Conservation (phyloP, 2,329 filamentous ascomycete genomes). For the Diplodia corticola region DNA sequence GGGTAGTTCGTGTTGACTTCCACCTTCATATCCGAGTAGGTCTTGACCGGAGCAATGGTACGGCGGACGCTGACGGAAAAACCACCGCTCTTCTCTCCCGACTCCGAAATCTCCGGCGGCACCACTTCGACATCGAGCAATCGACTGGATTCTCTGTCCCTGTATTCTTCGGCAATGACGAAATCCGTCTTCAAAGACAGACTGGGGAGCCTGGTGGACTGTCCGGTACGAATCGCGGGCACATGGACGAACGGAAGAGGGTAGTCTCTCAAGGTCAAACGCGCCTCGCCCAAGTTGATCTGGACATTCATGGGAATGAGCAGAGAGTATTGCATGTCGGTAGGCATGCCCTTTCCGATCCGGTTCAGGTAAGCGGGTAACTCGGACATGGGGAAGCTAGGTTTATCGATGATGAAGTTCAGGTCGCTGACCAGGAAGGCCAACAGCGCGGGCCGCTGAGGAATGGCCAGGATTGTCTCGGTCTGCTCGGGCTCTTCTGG, state of each 20-base stretch:
- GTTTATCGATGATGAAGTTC: constrained; percentile 84
- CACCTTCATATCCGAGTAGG: constrained; percentile 87
- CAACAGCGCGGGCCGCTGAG: constrained; percentile 81
- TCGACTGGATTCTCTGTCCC: constrained; percentile 75
- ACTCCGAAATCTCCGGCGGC: constrained; percentile 60
- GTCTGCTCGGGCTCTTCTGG: constrained; percentile 78
- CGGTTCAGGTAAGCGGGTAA: constrained; percentile 81
- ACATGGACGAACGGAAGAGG: constrained; percentile 90
- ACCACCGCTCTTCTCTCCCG: constrained; percentile 62
- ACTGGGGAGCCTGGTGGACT: constrained; percentile 77
- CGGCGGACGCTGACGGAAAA: constrained; percentile 85
- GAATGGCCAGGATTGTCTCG: constrained; percentile 83
- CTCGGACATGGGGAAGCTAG: constrained; percentile 80
- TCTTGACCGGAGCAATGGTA: constrained; percentile 93
- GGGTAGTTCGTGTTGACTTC: constrained; percentile 92
- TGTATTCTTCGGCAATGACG: constrained; percentile 91
- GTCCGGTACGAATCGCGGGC: constrained; percentile 74
- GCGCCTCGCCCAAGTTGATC: constrained; percentile 85
- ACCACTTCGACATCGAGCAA: constrained; percentile 82
- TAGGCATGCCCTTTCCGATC: constrained; percentile 95
- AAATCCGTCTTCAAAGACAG: constrained; percentile 87
- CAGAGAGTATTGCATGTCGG: constrained; percentile 85
- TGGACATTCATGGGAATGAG: constrained; percentile 87
- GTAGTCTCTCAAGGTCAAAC: constrained; percentile 86
- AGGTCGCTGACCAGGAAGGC: constrained; percentile 79